Evolutionary conservation across 2,329 filamentous ascomycete species (phyloP).

Genomic region (Hymenoscyphus fraxineus): DNA sequence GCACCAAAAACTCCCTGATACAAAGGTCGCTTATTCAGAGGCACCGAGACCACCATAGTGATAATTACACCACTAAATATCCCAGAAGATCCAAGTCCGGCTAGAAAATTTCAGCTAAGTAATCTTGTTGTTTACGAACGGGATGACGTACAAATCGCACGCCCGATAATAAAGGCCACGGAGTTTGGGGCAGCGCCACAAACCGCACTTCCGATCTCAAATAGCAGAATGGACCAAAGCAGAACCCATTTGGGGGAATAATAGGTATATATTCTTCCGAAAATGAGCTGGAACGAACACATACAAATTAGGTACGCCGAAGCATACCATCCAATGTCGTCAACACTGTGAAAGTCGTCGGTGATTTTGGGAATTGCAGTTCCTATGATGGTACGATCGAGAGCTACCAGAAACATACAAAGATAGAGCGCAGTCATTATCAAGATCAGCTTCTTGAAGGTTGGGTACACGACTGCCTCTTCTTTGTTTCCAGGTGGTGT

Average conservation of each 20-base stretch:
- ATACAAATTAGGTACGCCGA: slow-evolving; percentile 39
- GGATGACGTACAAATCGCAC: slow-evolving; percentile 30
- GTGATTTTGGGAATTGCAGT: slow-evolving; percentile 40
- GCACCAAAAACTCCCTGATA: slow-evolving; percentile 32
- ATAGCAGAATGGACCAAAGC: slow-evolving; percentile 32
- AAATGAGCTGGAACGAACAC: slow-evolving; percentile 29
- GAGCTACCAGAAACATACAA: slow-evolving; percentile 42
- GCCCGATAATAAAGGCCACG: slow-evolving; percentile 35
- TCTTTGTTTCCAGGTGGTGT: slow-evolving; percentile 1
- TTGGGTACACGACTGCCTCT: slow-evolving; percentile 23
- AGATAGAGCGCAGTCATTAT: slow-evolving; percentile 45
- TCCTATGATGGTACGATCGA: slow-evolving; percentile 38
- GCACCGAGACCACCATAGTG: slow-evolving; percentile 30
- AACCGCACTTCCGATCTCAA: slow-evolving; percentile 35
- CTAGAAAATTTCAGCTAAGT: slow-evolving; percentile 10
- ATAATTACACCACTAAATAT: slow-evolving; percentile 33
- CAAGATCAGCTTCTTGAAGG: slow-evolving; percentile 30
- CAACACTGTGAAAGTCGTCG: slow-evolving; percentile 38
- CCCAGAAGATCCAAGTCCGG: slow-evolving; percentile 27
- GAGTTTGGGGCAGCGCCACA: slow-evolving; percentile 36
- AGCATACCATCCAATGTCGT: slow-evolving; percentile 46
- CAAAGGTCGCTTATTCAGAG: slow-evolving; percentile 30
- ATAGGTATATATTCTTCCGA: slow-evolving; percentile 34
- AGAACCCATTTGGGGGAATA: slow-evolving; percentile 33
- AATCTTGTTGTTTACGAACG: not conserved